Base-by-base conservation (phyloP, 257 asterid species). In the Penstemon eatonii region DNA sequence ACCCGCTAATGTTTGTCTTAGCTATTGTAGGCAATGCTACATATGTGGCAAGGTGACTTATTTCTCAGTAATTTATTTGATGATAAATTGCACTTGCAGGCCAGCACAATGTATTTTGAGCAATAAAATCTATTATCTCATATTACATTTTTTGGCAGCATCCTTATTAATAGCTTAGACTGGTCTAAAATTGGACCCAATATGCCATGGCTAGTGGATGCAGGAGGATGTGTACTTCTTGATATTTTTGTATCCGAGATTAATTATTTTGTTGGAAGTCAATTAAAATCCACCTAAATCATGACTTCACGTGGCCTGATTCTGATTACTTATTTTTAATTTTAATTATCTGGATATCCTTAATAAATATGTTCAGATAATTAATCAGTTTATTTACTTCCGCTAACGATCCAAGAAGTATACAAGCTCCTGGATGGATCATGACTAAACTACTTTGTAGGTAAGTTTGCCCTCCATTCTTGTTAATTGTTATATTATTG, bases 191-290 rank as follows among this genome's bases (percentile, higher is more conserved):
- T 89, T 52, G 65, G 58, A 46, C 88, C 90, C 18, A 89, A 89
- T 71, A 80, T 89, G 33, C 90, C 96, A 19, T 89, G 96, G 96
- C 65, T 89, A 73, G 91, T 86, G 71, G 96, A 89, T 63, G 76
- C 94, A 13, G 79, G 77, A 38, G 95, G 96, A 59, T 89, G 96
- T 44, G 81, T 78, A 69, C 76, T 86, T 69, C 90, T 89, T 60
- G 94, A 89, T 72, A 63, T 65, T 44, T 77, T 86, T 41, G 91
- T 89, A 89, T 86, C 94, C 96, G 33, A 25, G 33, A 25, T 25
- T 25, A 25, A 25, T 25, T 25, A 25, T 25, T 25, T 25, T 0
- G 2, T 25, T 15, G 18, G 33, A 25, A 45, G 65, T 12, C 44
- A 6, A 37, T 38, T 36, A 36, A 15, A 54, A 60, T 60, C 38